Evolutionary conservation across 2,329 filamentous ascomycete species (phyloP), one percentile per base, ranked within the genome.

Genomic region (Phialophora verrucosa): DNA sequence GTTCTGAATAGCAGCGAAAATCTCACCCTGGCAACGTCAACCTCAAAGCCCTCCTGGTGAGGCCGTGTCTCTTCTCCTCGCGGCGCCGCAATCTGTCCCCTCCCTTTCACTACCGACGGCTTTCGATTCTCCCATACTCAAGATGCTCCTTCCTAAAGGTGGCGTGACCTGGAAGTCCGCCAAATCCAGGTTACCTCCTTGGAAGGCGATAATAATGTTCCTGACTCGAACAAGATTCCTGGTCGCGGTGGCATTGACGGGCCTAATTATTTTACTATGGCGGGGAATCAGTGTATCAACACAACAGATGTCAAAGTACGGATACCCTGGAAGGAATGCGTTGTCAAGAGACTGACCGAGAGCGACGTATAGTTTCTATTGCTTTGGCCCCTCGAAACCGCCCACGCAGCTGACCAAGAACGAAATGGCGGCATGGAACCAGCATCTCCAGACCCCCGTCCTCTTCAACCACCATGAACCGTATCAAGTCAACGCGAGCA

Each of bases 391-490:
- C 14, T 88, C 90, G 27, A 97, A 96, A 83, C 88, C 95, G n/a
- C 95, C 95, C 61, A 96, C 96, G 88, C 88, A 95, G 71, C 97
- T 99, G 92, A 88, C 91, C 50, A 83, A 90, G 63, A 97, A 97
- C 77, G 95, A 99, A 77, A 90, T 94, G 78, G 89, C 89, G 69
- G 86, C 92, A 71, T 99, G 95, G 95, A 90, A 91, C 72, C 88
- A 88, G 65, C 93, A 97, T 76, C 83, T 95, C 69, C 89, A 93
- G 74, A 98, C 95, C 3, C 95, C 95, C 58, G 93, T 99, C 73
- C 87, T 97, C 71, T 97, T 96, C 84, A 99, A 99, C 82, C 91
- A 94, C 79, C 95, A 98, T 79, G 89, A 90, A 70, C 90, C 95
- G 42, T 84, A 97, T 75, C 88, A 91, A 76, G 84, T 98, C 81